Evolutionary conservation across 345 rosid species (phyloP).

Genomic region (Acer saccharum): DNA sequence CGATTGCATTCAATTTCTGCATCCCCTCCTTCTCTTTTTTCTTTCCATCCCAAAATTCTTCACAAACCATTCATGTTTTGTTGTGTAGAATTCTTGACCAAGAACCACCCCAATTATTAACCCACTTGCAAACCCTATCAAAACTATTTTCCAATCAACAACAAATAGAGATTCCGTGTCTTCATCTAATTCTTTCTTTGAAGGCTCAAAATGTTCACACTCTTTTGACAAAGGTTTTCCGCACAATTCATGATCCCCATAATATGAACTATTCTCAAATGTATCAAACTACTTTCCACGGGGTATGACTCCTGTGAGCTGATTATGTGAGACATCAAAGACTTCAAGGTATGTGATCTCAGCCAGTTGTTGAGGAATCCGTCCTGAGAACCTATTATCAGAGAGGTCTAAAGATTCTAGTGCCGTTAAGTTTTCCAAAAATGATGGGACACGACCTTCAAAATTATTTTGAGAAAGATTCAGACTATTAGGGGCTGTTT

Average conservation of each 20-base stretch:
- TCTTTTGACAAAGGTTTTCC: conserved; percentile 16
- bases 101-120: background rate
- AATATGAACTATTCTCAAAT: conserved; percentile 12
- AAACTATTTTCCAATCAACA: background rate
- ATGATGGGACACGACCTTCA: conserved; percentile 15
- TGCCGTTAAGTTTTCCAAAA: background rate
- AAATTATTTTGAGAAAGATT: conserved; percentile 32
- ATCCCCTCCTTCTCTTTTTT: background rate
- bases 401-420: conserved; percentile 36
- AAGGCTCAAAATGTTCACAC: conserved; percentile 8
- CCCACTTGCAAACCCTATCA: background rate
- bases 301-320: conserved; percentile 30
- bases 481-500: too few relatives aligned
- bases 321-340: conserved; percentile 28
- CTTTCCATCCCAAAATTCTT: background rate
- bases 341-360: conserved; percentile 21
- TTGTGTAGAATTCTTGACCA: background rate
- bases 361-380: conserved; percentile 23
- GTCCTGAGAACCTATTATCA: conserved; percentile 10
- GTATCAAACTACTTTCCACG: conserved; percentile 22
- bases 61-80: background rate
- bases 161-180: background rate
- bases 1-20: background rate
- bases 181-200: background rate
- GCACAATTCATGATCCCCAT: conserved; percentile 28